Base-by-base conservation (phyloP, 768 basidiomycete species). In the Mycena indigotica region DNA sequence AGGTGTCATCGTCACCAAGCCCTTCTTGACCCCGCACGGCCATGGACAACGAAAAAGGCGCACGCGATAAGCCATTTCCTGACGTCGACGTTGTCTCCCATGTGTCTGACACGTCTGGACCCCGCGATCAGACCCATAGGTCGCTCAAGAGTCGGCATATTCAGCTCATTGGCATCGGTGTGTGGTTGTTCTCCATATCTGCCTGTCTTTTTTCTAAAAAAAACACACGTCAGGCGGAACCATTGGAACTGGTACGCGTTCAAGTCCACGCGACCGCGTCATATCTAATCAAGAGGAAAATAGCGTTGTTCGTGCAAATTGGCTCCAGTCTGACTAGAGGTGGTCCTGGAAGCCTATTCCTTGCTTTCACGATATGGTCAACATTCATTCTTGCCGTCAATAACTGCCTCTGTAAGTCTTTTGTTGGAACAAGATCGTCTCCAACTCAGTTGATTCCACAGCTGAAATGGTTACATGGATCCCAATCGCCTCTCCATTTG, bases 381-480 rank as follows among this genome's bases (percentile, higher is more conserved):
- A 75, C 77, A 1, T 76, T 83, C 50, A 76, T 83, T 24, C 53
- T 82, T 38, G 79, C 80, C 0, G 67, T 82, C 50, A 83, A 77
- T 60, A 80, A 79, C 50, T 83, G 81, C 53, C 69, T 76, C 2
- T 67, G 75, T 78, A 57, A 29, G 77, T 67, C 10, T n/a, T n/a
- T n/a, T n/a, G n/a, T n/a, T n/a, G n/a, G n/a, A n/a, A n/a, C n/a
- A n/a, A n/a, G n/a, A n/a, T n/a, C n/a, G n/a, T n/a, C n/a, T n/a
- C n/a, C n/a, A n/a, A n/a, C n/a, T n/a, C n/a, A n/a, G n/a, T n/a
- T n/a, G n/a, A n/a, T n/a, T 17, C 49, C 15, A n/a, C 44, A 82
- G 90, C 87, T 32, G 90, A 93, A 71, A 91, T 91, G 89, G 88
- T 89, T 28, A 83, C 86, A n/a, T 86, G 84, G 74, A 88, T 89